Base-by-base conservation (phyloP, 257 asterid species). In the Ilex aquifolium region DNA sequence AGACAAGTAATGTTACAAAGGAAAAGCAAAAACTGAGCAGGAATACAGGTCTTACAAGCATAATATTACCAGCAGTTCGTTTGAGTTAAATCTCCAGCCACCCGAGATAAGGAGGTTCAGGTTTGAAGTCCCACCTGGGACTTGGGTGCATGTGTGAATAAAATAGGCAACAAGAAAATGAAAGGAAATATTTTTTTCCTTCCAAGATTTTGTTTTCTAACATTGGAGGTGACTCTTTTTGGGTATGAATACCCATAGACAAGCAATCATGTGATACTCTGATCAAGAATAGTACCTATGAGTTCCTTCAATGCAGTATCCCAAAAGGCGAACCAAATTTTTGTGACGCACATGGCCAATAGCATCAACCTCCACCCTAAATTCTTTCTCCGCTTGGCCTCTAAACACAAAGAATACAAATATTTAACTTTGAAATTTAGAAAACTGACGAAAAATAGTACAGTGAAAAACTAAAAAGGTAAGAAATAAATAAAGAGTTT, bases 361-460 rank as follows among this genome's bases (percentile, higher is more conserved):
- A 59, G 99, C 97, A 73, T 92, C 99, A 54, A 92, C 98, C 80
- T 92, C 98, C 63, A 88, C 98, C 51, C 79, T 76, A 69, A 92
- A 92, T 73, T 92, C 97, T 60, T 85, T 92, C 73, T 92, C 98
- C 15, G 98, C 98, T 89, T 92, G 98, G 50, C 98, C 98, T 62
- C 97, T 92, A 74, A 14, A 59, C 29, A 8, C 42, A 10, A 64
- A 56, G 56, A 55, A 66, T 30, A 59, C 36, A 15, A 31, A 16
- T 58, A 59, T 14, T 66, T 51, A 66, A 46, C 36, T 21, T 21
- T 21, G 27, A 21, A 21, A 21, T 21, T 21, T 21, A 21, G 27
- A 21, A 21, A 21, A 21, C 27, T 21, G 27, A 21, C 27, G 1
- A 21, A 58, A 44, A 49, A 15, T 14, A 11, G 64, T 13, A 66